Conservation (phyloP, 2,329 filamentous ascomycete genomes). For the Pezicula neosporulosa region DNA sequence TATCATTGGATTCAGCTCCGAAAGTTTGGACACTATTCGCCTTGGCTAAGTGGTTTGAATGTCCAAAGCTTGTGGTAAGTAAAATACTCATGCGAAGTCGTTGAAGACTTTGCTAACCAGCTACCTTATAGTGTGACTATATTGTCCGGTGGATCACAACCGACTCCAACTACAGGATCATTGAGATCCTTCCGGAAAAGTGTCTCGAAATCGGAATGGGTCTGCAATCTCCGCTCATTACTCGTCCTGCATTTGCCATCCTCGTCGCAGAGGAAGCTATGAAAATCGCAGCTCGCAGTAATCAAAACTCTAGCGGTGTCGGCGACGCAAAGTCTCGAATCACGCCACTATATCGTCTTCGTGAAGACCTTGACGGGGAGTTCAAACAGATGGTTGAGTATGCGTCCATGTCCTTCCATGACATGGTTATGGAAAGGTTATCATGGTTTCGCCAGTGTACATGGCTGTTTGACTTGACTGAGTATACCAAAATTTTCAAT, state of each 20-base stretch:
- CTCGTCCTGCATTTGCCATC: slow-evolving; percentile 51
- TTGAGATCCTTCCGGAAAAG: slow-evolving; percentile 62
- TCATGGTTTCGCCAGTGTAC: no score
- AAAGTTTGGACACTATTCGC: slow-evolving; percentile 66
- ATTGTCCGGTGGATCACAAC: slow-evolving; percentile 57
- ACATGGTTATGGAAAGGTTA: no score
- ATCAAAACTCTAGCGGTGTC: no score
- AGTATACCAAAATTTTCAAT: no score
- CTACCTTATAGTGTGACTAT: slow-evolving; percentile 30
- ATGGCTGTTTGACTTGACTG: no score
- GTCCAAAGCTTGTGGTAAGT: slow-evolving; percentile 39
- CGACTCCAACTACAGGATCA: slow-evolving; percentile 50
- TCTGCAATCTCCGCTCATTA: slow-evolving; percentile 39
- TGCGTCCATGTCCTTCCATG: no score
- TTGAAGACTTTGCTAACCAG: slow-evolving; percentile 25
- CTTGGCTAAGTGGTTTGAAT: slow-evolving; percentile 57
- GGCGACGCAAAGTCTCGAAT: not conserved
- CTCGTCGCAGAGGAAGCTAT: slow-evolving; percentile 62
- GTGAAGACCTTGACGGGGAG: no score
- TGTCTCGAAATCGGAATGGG: slow-evolving; percentile 52
- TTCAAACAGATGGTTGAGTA: no score
- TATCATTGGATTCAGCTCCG: slow-evolving; percentile 59
- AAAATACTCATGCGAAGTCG: slow-evolving; percentile 10
- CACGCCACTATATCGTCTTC: no score
- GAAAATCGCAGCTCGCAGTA: slow-evolving; percentile 5